Base-by-base conservation (phyloP, 805 yeast genomes). In the Monosporozyma yasuniensis region DNA sequence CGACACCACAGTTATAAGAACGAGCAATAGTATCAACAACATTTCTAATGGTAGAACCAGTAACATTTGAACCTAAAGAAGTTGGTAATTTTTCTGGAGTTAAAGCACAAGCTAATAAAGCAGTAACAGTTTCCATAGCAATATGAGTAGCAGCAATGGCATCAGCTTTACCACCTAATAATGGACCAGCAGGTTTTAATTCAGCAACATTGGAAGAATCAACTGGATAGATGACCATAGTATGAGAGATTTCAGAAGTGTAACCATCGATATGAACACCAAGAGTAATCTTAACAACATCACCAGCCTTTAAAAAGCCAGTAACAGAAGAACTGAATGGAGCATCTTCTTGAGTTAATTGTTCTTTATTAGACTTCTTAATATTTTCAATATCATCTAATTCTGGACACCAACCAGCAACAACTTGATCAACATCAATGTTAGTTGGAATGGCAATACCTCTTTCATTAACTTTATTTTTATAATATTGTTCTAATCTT, bases 261-360 rank as follows among this genome's bases (percentile, higher is more conserved):
- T 90, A 93, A 50, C 99, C 99, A 68, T 93, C 99, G 57, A 93
- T 79, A 56, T 93, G 97, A 52, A 84, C 90, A 46, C 97, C 99
- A 27, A 91, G 74, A 11, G 85, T 73, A 51, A 93, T 77, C 54
- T 91, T 90, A 32, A 87, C 87, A 45, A 90, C 75, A 66, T 93
- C 97, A 47, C 98, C 98, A 22, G 80, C 79, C 48, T 65, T 65
- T 56, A 70, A 60, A 18, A 59, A 34, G 42, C 66, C 65, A 30
- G 59, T 54, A 8, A 58, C 56, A 14, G 59, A 49, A 6, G 66
- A 61, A 28, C 45, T 45, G 32, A 59, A 56, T 38, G 60, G 50
- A 16, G 59, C 42, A 27, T 57, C 58, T 6, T 44, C 48, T 10
- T 50, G 42, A n/a, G 49, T 51, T 1, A 42, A 22, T n/a, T 54